These are phyloP conservation scores for Blastocystis sp. DNA, from an alignment of 352 stramenopile species.

Conservation along the genomic window DNA sequence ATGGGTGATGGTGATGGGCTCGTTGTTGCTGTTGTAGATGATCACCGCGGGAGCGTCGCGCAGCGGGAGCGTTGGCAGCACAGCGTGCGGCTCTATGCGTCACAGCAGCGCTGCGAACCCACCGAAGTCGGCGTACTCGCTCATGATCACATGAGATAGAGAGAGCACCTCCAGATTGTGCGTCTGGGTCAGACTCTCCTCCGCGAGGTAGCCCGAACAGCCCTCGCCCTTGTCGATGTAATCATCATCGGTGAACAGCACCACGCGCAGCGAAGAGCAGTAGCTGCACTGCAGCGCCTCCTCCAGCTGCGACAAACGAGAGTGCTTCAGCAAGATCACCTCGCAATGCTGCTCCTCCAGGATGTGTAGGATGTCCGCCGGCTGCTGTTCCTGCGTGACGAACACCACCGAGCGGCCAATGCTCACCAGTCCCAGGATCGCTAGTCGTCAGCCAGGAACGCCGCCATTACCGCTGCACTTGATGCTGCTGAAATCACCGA, in stretches of 20 bases:
- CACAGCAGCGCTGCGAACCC: not conserved
- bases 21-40: conserved; percentile 67
- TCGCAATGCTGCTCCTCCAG: conserved; percentile 65
- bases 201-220: not conserved
- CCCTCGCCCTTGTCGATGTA: conserved; percentile 47
- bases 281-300: conserved; percentile 2
- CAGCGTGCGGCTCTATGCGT: not conserved
- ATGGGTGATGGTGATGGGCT: conserved; percentile 42
- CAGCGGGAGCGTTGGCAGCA: not conserved
- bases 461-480: conserved; percentile 24
- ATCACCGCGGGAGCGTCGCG: conserved; percentile 38
- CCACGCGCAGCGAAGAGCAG: conserved; percentile 35
- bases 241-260: conserved; percentile 39
- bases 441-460: not conserved
- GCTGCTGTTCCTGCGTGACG: conserved; percentile 21
- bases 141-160: conserved; percentile 28
- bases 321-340: conserved; percentile 47
- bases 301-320: conserved; percentile 34
- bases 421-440: conserved; percentile 36
- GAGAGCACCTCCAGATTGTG: conserved; percentile 21
- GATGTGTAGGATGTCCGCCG: conserved; percentile 18
- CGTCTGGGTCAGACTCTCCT: conserved; percentile 39
- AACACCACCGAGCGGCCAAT: conserved; percentile 49
- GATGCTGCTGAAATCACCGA: conserved; percentile 59
- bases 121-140: conserved; percentile 1